Base-by-base conservation (phyloP, 2,329 filamentous ascomycete species). In the Colletotrichum graminicola region DNA sequence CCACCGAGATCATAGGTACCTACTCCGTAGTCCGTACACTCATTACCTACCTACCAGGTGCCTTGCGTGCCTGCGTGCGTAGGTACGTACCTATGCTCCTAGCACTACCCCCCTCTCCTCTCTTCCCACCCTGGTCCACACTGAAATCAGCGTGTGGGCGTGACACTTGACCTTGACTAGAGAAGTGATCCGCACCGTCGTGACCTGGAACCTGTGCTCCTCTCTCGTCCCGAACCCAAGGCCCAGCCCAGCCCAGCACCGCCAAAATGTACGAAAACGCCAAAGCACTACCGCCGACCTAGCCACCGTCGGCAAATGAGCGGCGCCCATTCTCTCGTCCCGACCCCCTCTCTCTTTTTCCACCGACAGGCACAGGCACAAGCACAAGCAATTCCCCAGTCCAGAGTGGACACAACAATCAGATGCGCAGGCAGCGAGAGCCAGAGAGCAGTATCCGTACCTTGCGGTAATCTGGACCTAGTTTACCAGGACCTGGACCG, bases 101-200 rank as follows among this genome's bases (percentile, higher is more conserved):
- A 10, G 52, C 23, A n/a, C 10, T 4, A 4, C 21, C 21, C 21
- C 2, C 32, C n/a, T 14, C n/a, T 21, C 62, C 41, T 5, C 52
- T 59, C 26, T 51, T 62, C 47, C 49, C 55, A 52, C 18, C 34
- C 55, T 41, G n/a, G 60, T 29, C 34, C 52, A 43, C 45, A 69
- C 66, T 32, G 47, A 16, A 14, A 41, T 60, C 36, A 45, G 54
- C 43, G 56, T 60, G 56, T 66, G 63, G 67, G 62, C 56, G 67
- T 56, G 41, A 66, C 64, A 62, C 57, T 57, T 61, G 64, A 57
- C 63, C 51, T 57, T 56, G 57, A 57, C 63, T 67, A 47, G 55
- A 71, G 67, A 71, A 62, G 47, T 62, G 68, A 67, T 67, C 68
- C 64, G 64, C 68, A 62, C 64, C 55, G 36, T 45, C 62, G 55